Conservation (phyloP, 257 asterid genomes). For the Solanum chiquidenum region DNA sequence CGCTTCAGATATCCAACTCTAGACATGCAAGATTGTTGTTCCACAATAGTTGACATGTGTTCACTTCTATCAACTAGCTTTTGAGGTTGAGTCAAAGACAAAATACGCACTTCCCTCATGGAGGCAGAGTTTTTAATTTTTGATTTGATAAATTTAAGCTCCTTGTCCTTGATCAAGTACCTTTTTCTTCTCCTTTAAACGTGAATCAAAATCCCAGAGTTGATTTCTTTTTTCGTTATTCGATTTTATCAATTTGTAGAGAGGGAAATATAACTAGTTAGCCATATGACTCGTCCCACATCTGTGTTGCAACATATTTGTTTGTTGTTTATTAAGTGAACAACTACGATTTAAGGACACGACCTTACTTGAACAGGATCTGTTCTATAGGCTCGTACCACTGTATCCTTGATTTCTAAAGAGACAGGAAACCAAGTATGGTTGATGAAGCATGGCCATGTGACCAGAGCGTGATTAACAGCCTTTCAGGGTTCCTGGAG, state of each 20-base stretch:
- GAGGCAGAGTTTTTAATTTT: too few species aligned
- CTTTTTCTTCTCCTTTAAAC: background rate
- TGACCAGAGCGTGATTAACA: background rate
- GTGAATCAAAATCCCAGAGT: background rate
- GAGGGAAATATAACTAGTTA: background rate
- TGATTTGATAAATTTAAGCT: background rate
- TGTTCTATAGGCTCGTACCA: background rate
- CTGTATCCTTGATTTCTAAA: too few species aligned
- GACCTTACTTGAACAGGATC: background rate
- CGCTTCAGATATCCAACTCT: background rate
- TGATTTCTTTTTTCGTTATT: background rate
- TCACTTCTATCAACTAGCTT: background rate
- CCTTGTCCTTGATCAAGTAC: background rate
- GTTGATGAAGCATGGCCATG: background rate
- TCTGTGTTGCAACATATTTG: accelerated
- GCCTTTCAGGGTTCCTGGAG: background rate
- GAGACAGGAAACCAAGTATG: background rate
- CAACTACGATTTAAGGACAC: background rate
- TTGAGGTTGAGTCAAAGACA: background rate
- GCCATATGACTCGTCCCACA: background rate
- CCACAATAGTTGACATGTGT: background rate
- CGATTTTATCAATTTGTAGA: background rate
- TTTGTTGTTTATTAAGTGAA: background rate
- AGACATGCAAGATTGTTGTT: background rate
- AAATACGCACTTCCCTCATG: background rate